Evolutionary conservation across 495 filamentous ascomycete genomes (phyloP).

Genomic region (Hypoxylon fragiforme): DNA sequence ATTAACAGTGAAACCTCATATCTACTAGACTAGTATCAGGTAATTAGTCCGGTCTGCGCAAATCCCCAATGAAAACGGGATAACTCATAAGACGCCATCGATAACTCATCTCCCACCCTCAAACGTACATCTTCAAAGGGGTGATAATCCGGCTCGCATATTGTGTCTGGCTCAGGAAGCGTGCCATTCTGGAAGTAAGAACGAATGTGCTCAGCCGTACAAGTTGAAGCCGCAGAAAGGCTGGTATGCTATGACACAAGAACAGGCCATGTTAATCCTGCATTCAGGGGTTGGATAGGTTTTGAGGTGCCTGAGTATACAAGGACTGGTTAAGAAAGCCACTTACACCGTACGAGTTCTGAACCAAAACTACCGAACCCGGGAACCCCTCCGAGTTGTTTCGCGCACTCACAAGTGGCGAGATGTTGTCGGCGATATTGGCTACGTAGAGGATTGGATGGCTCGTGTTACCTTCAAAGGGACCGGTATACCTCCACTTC

Average conservation of each 20-base stretch:
- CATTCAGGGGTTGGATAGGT: too few relatives aligned
- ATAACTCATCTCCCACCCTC: conserved; percentile 9
- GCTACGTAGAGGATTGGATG: conserved; percentile 58
- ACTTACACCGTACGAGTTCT: conserved; percentile 55
- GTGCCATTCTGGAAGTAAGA: conserved; percentile 43
- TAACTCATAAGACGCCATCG: conserved; percentile 16
- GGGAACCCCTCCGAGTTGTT: conserved; percentile 55
- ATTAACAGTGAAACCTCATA: too few relatives aligned
- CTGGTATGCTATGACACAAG: conserved; percentile 44
- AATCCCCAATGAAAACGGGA: conserved; percentile 16
- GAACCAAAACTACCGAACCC: conserved; percentile 57
- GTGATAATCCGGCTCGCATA: conserved; percentile 39
- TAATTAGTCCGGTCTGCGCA: too few relatives aligned
- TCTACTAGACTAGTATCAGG: too few relatives aligned
- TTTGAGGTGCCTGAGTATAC: too few relatives aligned
- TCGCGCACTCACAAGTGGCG: conserved; percentile 53
- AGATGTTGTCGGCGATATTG: conserved; percentile 61
- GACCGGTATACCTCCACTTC: conserved; percentile 58
- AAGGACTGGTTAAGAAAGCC: too few relatives aligned
- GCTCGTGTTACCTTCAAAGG: conserved; percentile 53
- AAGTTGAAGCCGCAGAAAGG: conserved; percentile 39
- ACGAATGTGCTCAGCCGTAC: conserved; percentile 40
- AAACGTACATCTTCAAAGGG: conserved; percentile 22
- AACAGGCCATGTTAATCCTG: too few relatives aligned
- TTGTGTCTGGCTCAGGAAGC: conserved; percentile 36